phyloP scores from a whole-genome alignment of 768 basidiomycete species.

The Leccinum boreale region DNA sequence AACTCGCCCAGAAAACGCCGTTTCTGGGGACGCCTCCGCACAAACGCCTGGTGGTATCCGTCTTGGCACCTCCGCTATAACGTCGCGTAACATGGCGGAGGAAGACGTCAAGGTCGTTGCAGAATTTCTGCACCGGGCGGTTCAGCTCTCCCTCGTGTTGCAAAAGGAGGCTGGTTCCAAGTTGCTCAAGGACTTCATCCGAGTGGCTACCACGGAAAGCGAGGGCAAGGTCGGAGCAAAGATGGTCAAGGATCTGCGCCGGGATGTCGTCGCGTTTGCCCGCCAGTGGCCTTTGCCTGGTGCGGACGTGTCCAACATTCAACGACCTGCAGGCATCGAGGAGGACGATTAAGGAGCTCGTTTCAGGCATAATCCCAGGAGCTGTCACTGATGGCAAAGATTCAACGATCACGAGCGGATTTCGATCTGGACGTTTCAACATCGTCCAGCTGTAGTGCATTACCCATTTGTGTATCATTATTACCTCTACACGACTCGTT shows the following conservation, averaged over 20 bases:
- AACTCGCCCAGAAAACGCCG: conserved; percentile 74
- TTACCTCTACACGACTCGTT: neutral
- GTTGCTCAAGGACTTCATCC: conserved; percentile 93
- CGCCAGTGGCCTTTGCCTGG: conserved; percentile 92
- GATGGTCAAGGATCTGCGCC: conserved; percentile 68
- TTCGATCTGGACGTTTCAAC: conserved; percentile 33
- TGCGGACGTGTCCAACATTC: conserved; percentile 49
- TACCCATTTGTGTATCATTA: conserved; percentile 2
- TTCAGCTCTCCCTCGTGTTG: conserved; percentile 83
- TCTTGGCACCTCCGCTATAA: conserved; percentile 90
- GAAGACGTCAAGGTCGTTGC: conserved; percentile 85
- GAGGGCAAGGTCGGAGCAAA: conserved; percentile 70
- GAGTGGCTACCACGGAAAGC: conserved; percentile 64
- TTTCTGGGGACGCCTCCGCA: conserved; percentile 93
- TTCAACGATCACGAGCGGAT: conserved; percentile 49
- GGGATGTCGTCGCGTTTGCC: conserved; percentile 82
- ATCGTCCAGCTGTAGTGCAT: conserved; percentile 16
- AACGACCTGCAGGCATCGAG: conserved; percentile 61
- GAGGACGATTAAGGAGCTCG: conserved; percentile 40
- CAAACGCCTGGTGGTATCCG: conserved; percentile 97
- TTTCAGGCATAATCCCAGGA: neutral
- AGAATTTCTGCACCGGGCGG: conserved; percentile 88
- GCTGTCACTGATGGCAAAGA: conserved; percentile 31
- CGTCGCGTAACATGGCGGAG: conserved; percentile 91
- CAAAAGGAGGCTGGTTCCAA: conserved; percentile 96